Conservation (phyloP, 257 asterid genomes). For the Nicotiana obtusifolia region DNA sequence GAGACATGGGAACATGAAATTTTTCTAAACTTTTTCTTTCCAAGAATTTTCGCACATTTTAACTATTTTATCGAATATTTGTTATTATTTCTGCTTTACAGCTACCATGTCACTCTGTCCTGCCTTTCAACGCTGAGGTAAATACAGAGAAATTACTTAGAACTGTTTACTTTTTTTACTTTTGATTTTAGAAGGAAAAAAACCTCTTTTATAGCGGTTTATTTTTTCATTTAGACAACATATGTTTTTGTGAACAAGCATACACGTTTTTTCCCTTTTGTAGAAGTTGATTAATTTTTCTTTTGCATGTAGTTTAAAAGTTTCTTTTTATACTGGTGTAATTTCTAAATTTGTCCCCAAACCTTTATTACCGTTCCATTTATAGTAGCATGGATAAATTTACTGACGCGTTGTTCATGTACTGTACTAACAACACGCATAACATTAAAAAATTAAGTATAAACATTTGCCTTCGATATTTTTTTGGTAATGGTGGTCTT, state of each 20-base stretch:
- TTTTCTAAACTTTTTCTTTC: too few species aligned
- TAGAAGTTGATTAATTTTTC: not conserved
- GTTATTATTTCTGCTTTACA: too few species aligned
- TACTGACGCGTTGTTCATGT: not conserved
- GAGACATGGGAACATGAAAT: not conserved
- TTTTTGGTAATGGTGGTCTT: too few species aligned
- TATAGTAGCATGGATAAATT: not conserved
- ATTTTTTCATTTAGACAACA: too few species aligned
- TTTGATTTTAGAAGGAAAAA: too few species aligned
- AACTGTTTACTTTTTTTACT: too few species aligned
- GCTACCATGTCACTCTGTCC: too few species aligned
- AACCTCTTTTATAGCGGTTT: too few species aligned
- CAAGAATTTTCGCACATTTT: too few species aligned
- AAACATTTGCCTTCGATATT: not conserved
- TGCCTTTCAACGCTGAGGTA: too few species aligned
- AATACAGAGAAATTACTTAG: too few species aligned
- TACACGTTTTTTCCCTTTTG: not conserved
- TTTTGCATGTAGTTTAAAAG: not conserved
- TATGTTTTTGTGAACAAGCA: not conserved
- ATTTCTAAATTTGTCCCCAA: not conserved
- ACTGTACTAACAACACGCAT: not conserved
- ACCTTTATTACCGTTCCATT: not conserved
- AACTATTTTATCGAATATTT: too few species aligned
- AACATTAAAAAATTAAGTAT: not conserved
- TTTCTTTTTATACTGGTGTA: not conserved